Base-by-base conservation (phyloP, 2,329 filamentous ascomycete species). In the Trichoderma atroviride region DNA sequence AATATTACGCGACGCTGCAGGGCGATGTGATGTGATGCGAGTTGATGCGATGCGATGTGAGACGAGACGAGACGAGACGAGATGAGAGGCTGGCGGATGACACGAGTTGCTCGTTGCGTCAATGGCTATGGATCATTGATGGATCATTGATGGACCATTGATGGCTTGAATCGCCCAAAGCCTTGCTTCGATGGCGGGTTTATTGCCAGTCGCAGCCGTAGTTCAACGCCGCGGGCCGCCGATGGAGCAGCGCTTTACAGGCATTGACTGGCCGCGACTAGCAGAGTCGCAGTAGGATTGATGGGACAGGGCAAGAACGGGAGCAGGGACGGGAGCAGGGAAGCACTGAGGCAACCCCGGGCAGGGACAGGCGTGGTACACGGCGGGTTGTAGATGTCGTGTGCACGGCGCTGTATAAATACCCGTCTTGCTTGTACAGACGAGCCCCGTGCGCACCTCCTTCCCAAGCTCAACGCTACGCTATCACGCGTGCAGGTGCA, bases 361-460 rank as follows among this genome's bases (percentile, higher is more conserved):
- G 52, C 22, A 57, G 52, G 50, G 62, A 65, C 62, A 47, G 62
- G 62, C 35, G 29, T n/a, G 35, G 62, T 65, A 65, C 62, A 57
- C 29, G 22, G 35, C 52, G 35, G 35, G 19, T 9, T 37, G 56
- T 37, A 24, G 6, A 7, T 22, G 16, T 22, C 35, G 33, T 33
- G 56, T 56, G 47, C 52, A 57, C 22, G 55, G 19, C 7, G 19
- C 24, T 16, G 52, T 56, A 50, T 14, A 50, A 50, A 24, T 50
- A 50, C 47, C 47, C 11, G 47, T 13, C 0, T 3, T 22, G 47
- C 47, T 22, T 50, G 47, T 43, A 43, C 40, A 43, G 40, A 9
- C 40, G 40, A 43, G 55, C 55, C 31, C 33, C 55, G 37, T 47
- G 47, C 52, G 60, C 60, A 31, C 60, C 60, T 53, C 31, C 60